phyloP scores from a whole-genome alignment of 768 basidiomycete species.

The Lyophyllum shimeji region DNA sequence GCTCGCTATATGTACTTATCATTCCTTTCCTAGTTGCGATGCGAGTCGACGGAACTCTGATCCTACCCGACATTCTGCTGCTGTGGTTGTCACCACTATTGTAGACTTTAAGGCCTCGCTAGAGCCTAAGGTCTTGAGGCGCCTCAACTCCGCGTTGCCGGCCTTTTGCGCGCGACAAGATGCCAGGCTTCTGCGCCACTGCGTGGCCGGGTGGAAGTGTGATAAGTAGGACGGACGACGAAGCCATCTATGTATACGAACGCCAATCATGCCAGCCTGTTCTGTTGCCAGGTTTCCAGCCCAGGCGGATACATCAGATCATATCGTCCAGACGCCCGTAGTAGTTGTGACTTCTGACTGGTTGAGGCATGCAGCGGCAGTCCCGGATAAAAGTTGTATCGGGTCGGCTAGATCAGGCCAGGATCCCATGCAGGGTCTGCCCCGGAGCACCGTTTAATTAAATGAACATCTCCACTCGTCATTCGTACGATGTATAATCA shows the following conservation, averaged over 20 bases:
- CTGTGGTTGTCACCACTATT: too few relatives aligned
- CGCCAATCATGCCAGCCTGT: background rate
- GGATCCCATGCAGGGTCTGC: too few relatives aligned
- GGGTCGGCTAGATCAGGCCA: too few relatives aligned
- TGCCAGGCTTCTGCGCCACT: constrained; percentile 5
- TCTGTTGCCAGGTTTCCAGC: background rate
- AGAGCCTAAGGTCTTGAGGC: too few relatives aligned
- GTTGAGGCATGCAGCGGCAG: background rate
- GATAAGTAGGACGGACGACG: background rate
- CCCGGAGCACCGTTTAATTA: background rate
- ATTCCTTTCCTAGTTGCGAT: too few relatives aligned
- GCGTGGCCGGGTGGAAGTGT: background rate
- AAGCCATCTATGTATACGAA: background rate
- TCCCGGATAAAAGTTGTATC: too few relatives aligned
- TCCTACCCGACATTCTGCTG: background rate
- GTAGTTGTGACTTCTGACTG: background rate
- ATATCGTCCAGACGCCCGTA: too few relatives aligned
- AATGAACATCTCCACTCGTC: background rate
- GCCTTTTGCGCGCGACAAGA: background rate
- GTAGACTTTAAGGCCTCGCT: too few relatives aligned
- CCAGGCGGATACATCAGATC: background rate
- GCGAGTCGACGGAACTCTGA: background rate
- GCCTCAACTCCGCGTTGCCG: background rate
- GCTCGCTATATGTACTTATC: background rate
- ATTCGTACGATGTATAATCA: background rate